These are phyloP conservation scores for Umbelopsis sp. DNA, from an alignment of 192 early-diverging fungal species.

Conservation along the genomic window DNA sequence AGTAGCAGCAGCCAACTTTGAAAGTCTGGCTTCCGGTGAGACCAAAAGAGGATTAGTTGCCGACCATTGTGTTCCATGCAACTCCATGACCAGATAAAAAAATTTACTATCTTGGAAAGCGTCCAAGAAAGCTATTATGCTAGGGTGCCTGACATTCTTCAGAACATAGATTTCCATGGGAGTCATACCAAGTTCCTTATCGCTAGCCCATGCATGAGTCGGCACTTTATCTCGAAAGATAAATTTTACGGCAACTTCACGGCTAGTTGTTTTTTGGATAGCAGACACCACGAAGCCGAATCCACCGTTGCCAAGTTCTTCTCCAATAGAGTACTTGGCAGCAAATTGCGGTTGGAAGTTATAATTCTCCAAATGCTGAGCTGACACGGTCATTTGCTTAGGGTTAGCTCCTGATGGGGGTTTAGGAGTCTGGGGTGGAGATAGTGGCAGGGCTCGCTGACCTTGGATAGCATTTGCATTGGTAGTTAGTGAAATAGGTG, in stretches of 20 bases:
- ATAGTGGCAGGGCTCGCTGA: background rate
- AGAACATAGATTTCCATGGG: conserved; percentile 67
- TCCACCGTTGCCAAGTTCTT: conserved; percentile 75
- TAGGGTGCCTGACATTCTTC: conserved; percentile 56
- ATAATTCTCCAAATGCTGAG: conserved; percentile 43
- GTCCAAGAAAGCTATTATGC: conserved; percentile 57
- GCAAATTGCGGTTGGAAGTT: conserved; percentile 49
- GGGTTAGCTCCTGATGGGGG: background rate
- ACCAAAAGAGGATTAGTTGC: conserved; percentile 31
- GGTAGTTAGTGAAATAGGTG: background rate
- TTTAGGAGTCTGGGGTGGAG: conserved; percentile 5
- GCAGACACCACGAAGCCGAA: conserved; percentile 79
- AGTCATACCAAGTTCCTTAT: conserved; percentile 52
- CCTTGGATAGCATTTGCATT: background rate
- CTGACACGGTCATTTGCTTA: conserved; percentile 39
- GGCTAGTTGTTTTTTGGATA: conserved; percentile 46
- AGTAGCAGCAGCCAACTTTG: conserved; percentile 13
- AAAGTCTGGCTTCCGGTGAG: background rate
- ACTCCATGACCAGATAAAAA: conserved; percentile 68
- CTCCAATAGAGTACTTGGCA: conserved; percentile 46
- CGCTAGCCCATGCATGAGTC: conserved; percentile 51
- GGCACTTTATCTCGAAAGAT: conserved; percentile 61
- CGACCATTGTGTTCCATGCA: conserved; percentile 64
- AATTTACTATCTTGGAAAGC: conserved; percentile 54
- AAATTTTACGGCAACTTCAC: conserved; percentile 70